Conservation (phyloP, 2,329 filamentous ascomycete genomes). For the Venturia oleaginea region DNA sequence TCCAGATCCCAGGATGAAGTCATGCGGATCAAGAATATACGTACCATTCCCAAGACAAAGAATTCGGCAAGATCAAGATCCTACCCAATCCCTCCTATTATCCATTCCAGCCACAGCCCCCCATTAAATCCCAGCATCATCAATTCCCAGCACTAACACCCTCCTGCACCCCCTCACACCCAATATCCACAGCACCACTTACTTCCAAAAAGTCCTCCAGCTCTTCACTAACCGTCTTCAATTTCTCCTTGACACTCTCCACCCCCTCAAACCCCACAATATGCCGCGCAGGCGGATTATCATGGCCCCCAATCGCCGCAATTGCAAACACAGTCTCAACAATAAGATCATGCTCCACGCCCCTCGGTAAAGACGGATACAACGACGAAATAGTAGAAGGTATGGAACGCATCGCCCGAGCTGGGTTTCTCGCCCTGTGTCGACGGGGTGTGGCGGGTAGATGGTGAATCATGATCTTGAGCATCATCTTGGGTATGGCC, state of each 20-base stretch:
- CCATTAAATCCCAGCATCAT: neutral
- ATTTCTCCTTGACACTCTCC: constrained; percentile 82
- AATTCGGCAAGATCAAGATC: too few relatives aligned
- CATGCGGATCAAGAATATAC: too few relatives aligned
- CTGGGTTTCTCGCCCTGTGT: neutral
- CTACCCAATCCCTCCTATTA: too few relatives aligned
- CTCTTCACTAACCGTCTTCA: constrained; percentile 94
- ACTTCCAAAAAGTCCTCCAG: constrained; percentile 92
- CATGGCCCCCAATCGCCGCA: constrained; percentile 85
- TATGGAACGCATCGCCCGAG: constrained; percentile 5
- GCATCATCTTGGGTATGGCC: constrained; percentile 41
- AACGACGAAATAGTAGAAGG: constrained; percentile 48
- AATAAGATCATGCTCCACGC: constrained; percentile 64
- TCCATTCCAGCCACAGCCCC: too few relatives aligned
- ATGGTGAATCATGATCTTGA: constrained; percentile 24
- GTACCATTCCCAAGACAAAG: too few relatives aligned
- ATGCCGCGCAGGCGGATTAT: constrained; percentile 88
- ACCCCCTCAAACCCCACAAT: constrained; percentile 90
- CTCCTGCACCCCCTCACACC: neutral
- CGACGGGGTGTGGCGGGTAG: constrained; percentile 8
- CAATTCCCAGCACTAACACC: neutral
- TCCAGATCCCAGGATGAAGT: too few relatives aligned
- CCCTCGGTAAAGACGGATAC: constrained; percentile 63
- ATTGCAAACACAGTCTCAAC: constrained; percentile 86
- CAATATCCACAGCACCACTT: constrained; percentile 65